Percentiles rank a stretch among this genome's conserved stretches.
phyloP scores from a whole-genome alignment of 768 basidiomycete genomes.

The Boletus tylopilopsis region DNA sequence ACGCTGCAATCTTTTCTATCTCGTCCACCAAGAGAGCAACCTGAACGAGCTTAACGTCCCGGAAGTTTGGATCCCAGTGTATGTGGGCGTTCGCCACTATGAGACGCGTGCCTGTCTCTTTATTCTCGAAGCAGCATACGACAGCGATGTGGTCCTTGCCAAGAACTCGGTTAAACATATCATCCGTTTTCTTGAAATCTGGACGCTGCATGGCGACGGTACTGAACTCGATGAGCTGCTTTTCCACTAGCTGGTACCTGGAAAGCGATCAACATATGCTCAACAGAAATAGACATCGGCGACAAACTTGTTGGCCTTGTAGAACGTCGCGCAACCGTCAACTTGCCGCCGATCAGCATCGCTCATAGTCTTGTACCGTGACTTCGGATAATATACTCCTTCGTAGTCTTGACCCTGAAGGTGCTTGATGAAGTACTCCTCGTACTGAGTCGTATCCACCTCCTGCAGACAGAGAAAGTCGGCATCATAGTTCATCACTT shows the following conservation, averaged over 20 bases:
- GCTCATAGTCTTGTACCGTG: conserved; percentile 89
- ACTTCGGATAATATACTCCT: conserved; percentile 89
- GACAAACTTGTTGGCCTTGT: conserved; percentile 81
- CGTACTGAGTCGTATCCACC: conserved; percentile 88
- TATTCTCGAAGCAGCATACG: conserved; percentile 82
- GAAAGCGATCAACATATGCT: conserved; percentile 3
- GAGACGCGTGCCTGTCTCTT: conserved; percentile 79
- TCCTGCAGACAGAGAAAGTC: conserved; percentile 97
- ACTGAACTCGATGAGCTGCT: conserved; percentile 90
- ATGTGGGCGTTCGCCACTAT: conserved; percentile 91
- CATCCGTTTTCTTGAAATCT: conserved; percentile 96
- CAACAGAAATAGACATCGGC: background rate
- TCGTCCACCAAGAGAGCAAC: conserved; percentile 90
- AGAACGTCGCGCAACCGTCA: conserved; percentile 97
- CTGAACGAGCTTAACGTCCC: conserved; percentile 98
- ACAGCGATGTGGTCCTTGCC: conserved; percentile 93
- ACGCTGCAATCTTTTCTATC: conserved; percentile 81
- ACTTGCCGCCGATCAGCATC: conserved; percentile 82
- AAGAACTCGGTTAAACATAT: conserved; percentile 99
- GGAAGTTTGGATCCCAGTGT: conserved; percentile 87
- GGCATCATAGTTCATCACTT: conserved; percentile 74
- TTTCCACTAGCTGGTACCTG: conserved; percentile 92
- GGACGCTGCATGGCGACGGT: conserved; percentile 88
- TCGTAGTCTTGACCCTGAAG: conserved; percentile 79
- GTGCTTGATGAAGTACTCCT: conserved; percentile 81